Base-by-base conservation (phyloP, 805 yeast species). In the Ogataea haglerorum region DNA sequence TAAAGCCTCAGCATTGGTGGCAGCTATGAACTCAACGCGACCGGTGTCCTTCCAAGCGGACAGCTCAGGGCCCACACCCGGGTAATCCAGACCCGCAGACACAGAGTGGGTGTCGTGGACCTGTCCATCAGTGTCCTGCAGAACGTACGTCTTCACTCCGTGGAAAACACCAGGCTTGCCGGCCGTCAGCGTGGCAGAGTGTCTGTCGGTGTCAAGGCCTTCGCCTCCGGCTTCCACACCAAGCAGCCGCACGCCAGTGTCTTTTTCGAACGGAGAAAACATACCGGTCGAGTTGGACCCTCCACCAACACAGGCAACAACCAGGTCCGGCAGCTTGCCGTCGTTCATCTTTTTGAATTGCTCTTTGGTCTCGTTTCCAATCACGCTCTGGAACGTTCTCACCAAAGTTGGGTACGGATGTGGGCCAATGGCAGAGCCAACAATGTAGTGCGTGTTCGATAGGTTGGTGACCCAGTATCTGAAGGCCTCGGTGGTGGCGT, bases 161-260 rank as follows among this genome's bases (percentile, higher is more conserved):
- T 93, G 99, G 79, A 93, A 83, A 44, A 93, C 98, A 72, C 99
- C 99, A 5, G 95, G 95, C 47, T 77, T 73, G 59, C 99, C 99
- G 25, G 76, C 95, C n/a, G 95, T 80, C 55, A 93, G 74, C 12
- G 98, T 90, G 19, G 99, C 99, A 34, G 96, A 86, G 64, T 93
- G 98, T 56, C 76, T 72, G n/a, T 72, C 77, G 19, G 97, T 83
- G 57, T 87, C 88, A 37, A 91, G 51, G 61, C 99, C 99, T 53
- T 87, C 95, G 65, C 99, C 99, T 63, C 96, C 99, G 36, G 99
- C 99, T 70, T 93, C 99, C 46, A 90, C 88, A 63, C 99, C 99
- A 22, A 90, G 68, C 60, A 93, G 70, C 58, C 77, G 78, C 32
- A 93, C 99, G 7, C 76, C 69, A 12, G 61, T 50, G 61, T 89